Base-by-base conservation (phyloP, 108 stramenopile species). In the Stephanodiscus minutulus region DNA sequence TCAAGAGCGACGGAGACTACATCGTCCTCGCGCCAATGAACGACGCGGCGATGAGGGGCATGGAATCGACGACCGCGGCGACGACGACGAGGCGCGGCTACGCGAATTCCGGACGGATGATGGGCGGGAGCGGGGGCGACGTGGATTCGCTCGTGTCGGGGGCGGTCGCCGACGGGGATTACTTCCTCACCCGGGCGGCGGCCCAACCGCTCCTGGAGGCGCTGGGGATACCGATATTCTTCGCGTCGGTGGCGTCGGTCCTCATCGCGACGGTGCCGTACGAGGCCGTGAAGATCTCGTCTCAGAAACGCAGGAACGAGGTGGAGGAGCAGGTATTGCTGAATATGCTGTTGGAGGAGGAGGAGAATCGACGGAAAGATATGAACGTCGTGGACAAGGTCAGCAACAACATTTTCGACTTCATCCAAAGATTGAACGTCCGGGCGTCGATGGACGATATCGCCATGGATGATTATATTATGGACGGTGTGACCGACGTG, bases 121-220 rank as follows among this genome's bases (percentile, higher is more conserved):
- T n/a, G n/a, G n/a, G n/a, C n/a, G 56, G 22, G 17, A 11, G 69
- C 28, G 21, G 60, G 39, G 39, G 37, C 18, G 25, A 69, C 31
- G 27, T 67, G 21, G 43, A 74, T 46, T 22, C 44, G 13, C 36
- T 85, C 20, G 35, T 86, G 10, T 53, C 75, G n/a, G 82, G 83
- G 28, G 89, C 88, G 7, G 70, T 93, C 7, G 86, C 92, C 6
- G 89, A 93, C 70, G 81, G 89, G 29, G 92, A 93, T 67, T 93
- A 87, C 73, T 93, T 93, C 53, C 56, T 93, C 21, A 85, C 86
- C 1, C 74, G 85, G 28, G 85, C 86, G 1, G 87, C 85, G 17
- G 81, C 83, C 0, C 50, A 74, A 18, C 86, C 91, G 21, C 61
- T 88, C 24, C 61, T 92, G 13, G 77, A 78, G 46, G 86, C 86